Evolutionary conservation across 306 rosid genomes (phyloP), one percentile per base, ranked within the genome.

Genomic region (Leucaena leucocephala): DNA sequence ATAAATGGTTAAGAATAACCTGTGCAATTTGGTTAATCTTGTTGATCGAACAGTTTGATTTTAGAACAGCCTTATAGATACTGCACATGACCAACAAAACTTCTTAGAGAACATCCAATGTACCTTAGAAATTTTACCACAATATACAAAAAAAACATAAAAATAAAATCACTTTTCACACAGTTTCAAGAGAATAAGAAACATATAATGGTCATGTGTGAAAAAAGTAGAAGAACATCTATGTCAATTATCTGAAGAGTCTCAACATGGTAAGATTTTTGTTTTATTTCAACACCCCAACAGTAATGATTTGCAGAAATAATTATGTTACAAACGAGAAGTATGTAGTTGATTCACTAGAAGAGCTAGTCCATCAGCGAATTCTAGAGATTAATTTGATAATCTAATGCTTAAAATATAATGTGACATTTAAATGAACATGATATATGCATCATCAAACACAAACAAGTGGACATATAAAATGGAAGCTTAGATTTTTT

Each of bases 1-100:
- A 76, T 57, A 78, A 9, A 9, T 22, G 21, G 36, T 13, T 66
- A 74, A 74, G 87, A 84, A 87, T 81, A 79, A 95, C 99, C 99
- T 93, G 99, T 40, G 97, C 91, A 88, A 96, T 89, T 84, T 90
- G 97, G 82, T 93, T 96, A 81, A 96, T 88, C 85, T 96, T 98
- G 71, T 88, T 91, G 80, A 93, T 91, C 27, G 89, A 89, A 76
- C 96, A 84, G 77, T 89, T 86, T 45, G 98, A 93, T 81, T 93
- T 93, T 85, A 90, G 90, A 61, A 88, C 93, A 74, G 97, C 84
- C 80, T 86, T 93, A 78, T 96, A 93, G 80, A 96, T 75, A 76
- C 99, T 96, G 93, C 85, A 90, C 50, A 83, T 73, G 36, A 78
- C 59, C 73, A 83, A 71, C 57, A 83, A 68, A 69, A 64, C 55